These are phyloP conservation scores for Sphagnum tenellum DNA, from an alignment of 225 moss, liverwort and hornwort genomes.

Conservation along the genomic window DNA sequence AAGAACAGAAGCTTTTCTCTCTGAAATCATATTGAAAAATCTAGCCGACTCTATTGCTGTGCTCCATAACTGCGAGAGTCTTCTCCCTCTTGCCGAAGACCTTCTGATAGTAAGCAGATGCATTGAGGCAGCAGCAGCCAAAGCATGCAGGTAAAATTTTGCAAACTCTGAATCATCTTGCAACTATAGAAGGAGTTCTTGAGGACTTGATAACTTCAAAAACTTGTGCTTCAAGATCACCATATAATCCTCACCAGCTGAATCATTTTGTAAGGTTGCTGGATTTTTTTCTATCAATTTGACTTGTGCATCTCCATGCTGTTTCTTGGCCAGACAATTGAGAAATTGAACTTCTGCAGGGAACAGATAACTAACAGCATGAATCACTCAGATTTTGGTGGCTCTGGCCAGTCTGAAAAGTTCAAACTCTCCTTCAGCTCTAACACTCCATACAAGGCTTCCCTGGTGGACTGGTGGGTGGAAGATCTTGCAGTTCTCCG, in stretches of 20 bases:
- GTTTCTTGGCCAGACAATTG: too few relatives aligned
- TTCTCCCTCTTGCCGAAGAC: constrained; percentile 87
- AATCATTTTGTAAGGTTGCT: too few relatives aligned
- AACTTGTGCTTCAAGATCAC: too few relatives aligned
- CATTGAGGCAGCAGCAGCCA: constrained; percentile 81
- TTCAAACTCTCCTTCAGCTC: constrained; percentile 77
- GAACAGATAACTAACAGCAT: constrained; percentile 65
- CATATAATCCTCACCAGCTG: too few relatives aligned
- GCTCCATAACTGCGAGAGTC: constrained; percentile 90
- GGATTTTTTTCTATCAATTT: too few relatives aligned
- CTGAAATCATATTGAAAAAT: constrained; percentile 74
- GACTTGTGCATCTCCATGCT: too few relatives aligned
- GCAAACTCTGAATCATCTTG: too few relatives aligned
- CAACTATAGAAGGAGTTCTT: too few relatives aligned
- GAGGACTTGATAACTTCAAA: too few relatives aligned
- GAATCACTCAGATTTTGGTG: constrained; percentile 67
- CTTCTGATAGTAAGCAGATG: constrained; percentile 83
- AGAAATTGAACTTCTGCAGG: constrained; percentile 31
- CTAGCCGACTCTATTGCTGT: constrained; percentile 89
- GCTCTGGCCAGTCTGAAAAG: constrained; percentile 58
- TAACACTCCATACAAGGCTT: constrained; percentile 55
- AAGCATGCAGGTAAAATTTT: constrained; percentile 55
- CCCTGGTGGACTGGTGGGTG: constrained; percentile 88
- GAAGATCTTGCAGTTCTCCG: constrained; percentile 89
- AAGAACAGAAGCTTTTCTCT: constrained; percentile 73